Conservation (phyloP, 768 basidiomycete species). For the Tricholoma flavovirens region DNA sequence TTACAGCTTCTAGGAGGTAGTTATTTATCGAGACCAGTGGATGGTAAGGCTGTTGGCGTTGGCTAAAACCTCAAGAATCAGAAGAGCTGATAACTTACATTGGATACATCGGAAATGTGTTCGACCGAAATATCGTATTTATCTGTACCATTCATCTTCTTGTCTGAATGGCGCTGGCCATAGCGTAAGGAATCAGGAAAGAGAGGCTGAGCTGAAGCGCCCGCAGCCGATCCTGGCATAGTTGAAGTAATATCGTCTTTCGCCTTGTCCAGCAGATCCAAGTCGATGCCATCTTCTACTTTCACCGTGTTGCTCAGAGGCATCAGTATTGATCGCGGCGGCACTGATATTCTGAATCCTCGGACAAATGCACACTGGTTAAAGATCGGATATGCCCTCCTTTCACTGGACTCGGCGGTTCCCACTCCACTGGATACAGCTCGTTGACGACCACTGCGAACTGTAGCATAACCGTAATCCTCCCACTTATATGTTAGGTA, state of each 20-base stretch:
- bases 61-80: background rate
- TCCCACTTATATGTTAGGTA: slow-evolving; percentile 13
- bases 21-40: background rate
- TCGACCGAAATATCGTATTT: background rate
- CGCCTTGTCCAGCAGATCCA: too few species aligned
- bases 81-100: background rate
- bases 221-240: too few species aligned
- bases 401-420: too few species aligned
- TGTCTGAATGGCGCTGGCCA: background rate
- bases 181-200: background rate
- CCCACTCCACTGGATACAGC: background rate
- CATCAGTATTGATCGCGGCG: slow-evolving; percentile 2
- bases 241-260: too few species aligned
- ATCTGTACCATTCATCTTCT: background rate
- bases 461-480: slow-evolving; percentile 8
- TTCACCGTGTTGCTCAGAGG: slow-evolving; percentile 4
- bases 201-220: too few species aligned
- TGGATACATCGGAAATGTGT: background rate
- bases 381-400: background rate
- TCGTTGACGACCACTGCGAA: slow-evolving; percentile 8
- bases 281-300: slow-evolving; percentile 9
- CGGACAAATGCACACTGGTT: slow-evolving; percentile 14
- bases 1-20: slow-evolving; percentile 9
- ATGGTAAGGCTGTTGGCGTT: too few species aligned
- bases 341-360: slow-evolving; percentile 13